Evolutionary conservation across 257 asterid genomes (phyloP).

Genomic region (Penstemon eatonii): DNA sequence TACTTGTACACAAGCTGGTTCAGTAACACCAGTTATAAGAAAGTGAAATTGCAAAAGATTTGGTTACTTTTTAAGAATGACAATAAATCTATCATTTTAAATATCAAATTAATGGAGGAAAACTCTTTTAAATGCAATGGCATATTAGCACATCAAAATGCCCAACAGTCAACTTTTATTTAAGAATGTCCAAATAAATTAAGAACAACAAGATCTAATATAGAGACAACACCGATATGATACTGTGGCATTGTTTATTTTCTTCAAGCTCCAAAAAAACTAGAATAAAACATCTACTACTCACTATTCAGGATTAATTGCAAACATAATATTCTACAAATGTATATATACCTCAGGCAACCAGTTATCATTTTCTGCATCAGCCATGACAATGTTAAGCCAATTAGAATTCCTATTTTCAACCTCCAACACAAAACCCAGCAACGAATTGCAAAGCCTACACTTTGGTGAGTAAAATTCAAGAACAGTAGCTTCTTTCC

Average conservation of each 20-base stretch:
- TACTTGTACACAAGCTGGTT: too few species aligned
- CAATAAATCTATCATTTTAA: too few species aligned
- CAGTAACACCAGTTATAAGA: too few species aligned
- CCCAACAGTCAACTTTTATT: neutral
- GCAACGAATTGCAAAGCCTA: constrained; percentile 73
- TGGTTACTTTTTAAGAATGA: too few species aligned
- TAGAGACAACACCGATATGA: too few species aligned
- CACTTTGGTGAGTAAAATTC: constrained; percentile 90
- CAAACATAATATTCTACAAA: too few species aligned
- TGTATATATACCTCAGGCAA: constrained; percentile 64
- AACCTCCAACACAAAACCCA: constrained; percentile 59
- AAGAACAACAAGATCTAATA: neutral
- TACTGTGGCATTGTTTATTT: too few species aligned
- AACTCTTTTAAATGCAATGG: neutral
- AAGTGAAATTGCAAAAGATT: too few species aligned
- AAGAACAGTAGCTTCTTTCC: constrained; percentile 67
- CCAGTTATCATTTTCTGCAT: constrained; percentile 76
- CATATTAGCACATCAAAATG: neutral
- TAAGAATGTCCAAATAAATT: neutral
- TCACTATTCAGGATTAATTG: too few species aligned
- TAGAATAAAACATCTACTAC: too few species aligned
- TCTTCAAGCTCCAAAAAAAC: too few species aligned
- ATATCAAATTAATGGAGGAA: neutral
- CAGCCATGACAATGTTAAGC: constrained; percentile 80
- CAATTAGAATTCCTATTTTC: constrained; percentile 66